A percentile compares a stretch with the other conserved stretches of the same genome.
phyloP scores from a whole-genome alignment of 192 early-diverging fungal species.

The Backusella tuberculispora region DNA sequence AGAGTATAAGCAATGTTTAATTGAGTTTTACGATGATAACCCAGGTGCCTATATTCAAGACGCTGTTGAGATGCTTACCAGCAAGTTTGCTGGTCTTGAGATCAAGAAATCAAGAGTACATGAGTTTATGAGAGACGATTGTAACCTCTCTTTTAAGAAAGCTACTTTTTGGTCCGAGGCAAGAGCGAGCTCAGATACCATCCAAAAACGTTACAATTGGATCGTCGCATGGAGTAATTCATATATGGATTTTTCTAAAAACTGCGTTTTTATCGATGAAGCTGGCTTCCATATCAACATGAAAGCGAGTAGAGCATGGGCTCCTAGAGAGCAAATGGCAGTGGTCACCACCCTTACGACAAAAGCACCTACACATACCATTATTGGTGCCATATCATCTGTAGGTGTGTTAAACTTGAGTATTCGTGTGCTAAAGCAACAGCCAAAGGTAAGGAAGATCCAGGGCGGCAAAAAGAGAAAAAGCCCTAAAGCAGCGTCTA shows the following conservation, averaged over 20 bases:
- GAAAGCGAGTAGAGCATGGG: conserved; percentile 5
- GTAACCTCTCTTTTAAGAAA: not conserved
- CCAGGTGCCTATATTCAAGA: not conserved
- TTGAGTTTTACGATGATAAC: not conserved
- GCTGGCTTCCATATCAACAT: too few species aligned
- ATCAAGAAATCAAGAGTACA: conserved; percentile 11
- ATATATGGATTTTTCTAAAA: not conserved
- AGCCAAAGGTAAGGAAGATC: conserved; percentile 14
- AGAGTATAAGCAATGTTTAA: not conserved
- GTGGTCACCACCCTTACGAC: not conserved
- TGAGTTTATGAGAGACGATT: conserved; percentile 20
- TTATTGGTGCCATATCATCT: conserved; percentile 16
- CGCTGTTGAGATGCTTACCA: not conserved
- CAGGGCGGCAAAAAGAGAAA: conserved; percentile 13
- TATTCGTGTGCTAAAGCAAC: conserved; percentile 12
- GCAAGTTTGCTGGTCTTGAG: not conserved
- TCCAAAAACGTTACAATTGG: not conserved
- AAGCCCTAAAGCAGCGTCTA: not conserved
- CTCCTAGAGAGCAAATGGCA: not conserved
- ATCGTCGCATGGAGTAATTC: not conserved
- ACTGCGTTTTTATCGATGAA: too few species aligned
- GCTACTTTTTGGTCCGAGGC: not conserved
- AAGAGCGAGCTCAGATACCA: not conserved
- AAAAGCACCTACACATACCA: conserved; percentile 12
- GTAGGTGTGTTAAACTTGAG: not conserved